Conservation (phyloP, 306 rosid species). For the Casuarina glauca region DNA sequence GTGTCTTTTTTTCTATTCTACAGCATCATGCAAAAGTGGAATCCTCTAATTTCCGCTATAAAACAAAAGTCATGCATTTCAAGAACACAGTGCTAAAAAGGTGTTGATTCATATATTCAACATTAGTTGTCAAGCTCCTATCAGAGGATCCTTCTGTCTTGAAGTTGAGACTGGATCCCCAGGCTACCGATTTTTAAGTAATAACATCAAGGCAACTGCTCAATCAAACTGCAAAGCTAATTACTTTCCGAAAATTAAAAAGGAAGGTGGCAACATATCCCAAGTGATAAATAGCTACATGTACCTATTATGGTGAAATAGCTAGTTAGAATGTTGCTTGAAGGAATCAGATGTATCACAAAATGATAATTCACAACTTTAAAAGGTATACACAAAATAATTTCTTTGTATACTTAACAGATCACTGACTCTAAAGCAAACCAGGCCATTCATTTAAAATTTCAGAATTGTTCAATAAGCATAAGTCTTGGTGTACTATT, state of each 20-base stretch:
- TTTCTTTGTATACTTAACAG: not conserved
- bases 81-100: not conserved
- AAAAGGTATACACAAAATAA: not conserved
- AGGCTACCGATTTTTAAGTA: not conserved
- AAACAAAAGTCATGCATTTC: not conserved
- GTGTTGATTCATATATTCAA: not conserved
- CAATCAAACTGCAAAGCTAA: not conserved
- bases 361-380: not conserved
- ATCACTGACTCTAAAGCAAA: not conserved
- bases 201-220: not conserved
- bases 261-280: not conserved
- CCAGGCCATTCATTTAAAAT: not conserved
- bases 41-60: not conserved
- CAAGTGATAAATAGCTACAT: not conserved
- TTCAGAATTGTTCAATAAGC: not conserved
- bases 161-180: not conserved
- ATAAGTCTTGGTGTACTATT: not conserved
- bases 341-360: slow-evolving; percentile 1
- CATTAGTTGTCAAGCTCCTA: not conserved
- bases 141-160: not conserved
- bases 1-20: not conserved
- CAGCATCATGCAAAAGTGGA: not conserved
- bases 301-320: not conserved
- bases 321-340: not conserved
- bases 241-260: not conserved